Evolutionary conservation across 305 asterid genomes (phyloP).

Genomic region (Rubia balearica): DNA sequence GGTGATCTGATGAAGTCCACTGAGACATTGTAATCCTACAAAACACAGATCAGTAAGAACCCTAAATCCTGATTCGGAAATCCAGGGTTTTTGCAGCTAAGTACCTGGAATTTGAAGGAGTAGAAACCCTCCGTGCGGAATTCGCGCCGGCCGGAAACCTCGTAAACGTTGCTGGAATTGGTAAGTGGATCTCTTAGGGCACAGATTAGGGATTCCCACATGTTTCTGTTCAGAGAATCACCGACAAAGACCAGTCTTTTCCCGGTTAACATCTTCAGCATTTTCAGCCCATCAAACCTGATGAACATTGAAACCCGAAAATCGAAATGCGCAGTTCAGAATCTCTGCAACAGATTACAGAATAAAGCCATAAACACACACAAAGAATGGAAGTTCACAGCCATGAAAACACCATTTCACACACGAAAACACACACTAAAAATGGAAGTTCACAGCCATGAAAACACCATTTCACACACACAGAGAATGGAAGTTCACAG

Average conservation of each 20-base stretch:
- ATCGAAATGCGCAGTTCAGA: not conserved
- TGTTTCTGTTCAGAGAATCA: slow-evolving; percentile 69
- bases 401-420: too few species aligned
- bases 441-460: too few species aligned
- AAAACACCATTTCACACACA: too few species aligned
- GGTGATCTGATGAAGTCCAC: slow-evolving; percentile 67
- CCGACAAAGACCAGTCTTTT: slow-evolving; percentile 62
- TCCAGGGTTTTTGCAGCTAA: too few species aligned
- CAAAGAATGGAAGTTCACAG: too few species aligned
- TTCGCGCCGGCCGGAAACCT: slow-evolving; percentile 46
- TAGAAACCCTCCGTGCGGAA: slow-evolving; percentile 52
- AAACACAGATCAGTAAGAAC: not conserved
- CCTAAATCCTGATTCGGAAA: too few species aligned
- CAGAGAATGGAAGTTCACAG: too few species aligned
- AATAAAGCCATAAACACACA: not conserved
- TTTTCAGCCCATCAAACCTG: slow-evolving; percentile 52
- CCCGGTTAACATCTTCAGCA: slow-evolving; percentile 59
- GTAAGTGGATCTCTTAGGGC: slow-evolving; percentile 50
- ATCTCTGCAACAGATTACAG: not conserved
- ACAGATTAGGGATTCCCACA: slow-evolving; percentile 86
- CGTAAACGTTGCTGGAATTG: slow-evolving; percentile 53
- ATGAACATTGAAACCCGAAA: slow-evolving; percentile 1
- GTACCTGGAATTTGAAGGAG: slow-evolving; percentile 55
- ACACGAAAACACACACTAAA: not conserved
- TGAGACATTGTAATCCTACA: slow-evolving; percentile 46